A percentile compares a stretch with the other conserved stretches of the same genome.
phyloP scores from a whole-genome alignment of 192 early-diverging fungal genomes.

The Coemansia sp. region DNA sequence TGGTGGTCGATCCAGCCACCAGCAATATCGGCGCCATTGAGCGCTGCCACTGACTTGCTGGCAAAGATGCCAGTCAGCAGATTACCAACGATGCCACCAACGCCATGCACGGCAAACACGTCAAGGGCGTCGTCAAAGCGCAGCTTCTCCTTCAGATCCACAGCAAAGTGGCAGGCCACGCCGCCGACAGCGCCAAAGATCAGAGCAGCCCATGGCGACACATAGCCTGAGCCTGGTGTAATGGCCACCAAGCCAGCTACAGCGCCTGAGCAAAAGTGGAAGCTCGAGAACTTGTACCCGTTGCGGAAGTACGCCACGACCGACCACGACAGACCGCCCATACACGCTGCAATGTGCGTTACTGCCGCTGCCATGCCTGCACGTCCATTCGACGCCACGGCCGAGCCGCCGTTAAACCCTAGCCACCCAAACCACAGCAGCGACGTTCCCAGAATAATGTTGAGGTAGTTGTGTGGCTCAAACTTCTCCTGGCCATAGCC shows the following conservation, averaged over 20 bases:
- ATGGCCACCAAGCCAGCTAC: constrained; percentile 91
- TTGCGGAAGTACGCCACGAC: constrained; percentile 72
- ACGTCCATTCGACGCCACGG: constrained; percentile 74
- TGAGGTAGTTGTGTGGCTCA: constrained; percentile 87
- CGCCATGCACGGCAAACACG: constrained; percentile 87
- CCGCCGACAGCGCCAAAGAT: constrained; percentile 78
- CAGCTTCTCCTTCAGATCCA: constrained; percentile 78
- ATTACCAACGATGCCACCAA: constrained; percentile 80
- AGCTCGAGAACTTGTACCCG: constrained; percentile 79
- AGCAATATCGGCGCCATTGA: constrained; percentile 61
- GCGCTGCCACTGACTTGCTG: constrained; percentile 63
- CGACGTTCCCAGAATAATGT: constrained; percentile 86
- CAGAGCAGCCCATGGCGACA: constrained; percentile 77
- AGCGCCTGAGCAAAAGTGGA: constrained; percentile 94
- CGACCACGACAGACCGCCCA: constrained; percentile 84
- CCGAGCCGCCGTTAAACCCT: constrained; percentile 93
- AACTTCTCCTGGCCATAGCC: constrained; percentile 71
- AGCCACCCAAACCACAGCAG: constrained; percentile 97
- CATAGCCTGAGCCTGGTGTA: constrained; percentile 88
- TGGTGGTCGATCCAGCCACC: constrained; percentile 83
- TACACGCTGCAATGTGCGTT: constrained; percentile 82
- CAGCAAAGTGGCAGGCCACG: constrained; percentile 76
- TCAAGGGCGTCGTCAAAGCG: constrained; percentile 92
- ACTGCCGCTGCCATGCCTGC: constrained; percentile 83
- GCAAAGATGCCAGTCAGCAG: constrained; percentile 88